Conservation (phyloP, 306 rosid species). For the Prunus dulcis region DNA sequence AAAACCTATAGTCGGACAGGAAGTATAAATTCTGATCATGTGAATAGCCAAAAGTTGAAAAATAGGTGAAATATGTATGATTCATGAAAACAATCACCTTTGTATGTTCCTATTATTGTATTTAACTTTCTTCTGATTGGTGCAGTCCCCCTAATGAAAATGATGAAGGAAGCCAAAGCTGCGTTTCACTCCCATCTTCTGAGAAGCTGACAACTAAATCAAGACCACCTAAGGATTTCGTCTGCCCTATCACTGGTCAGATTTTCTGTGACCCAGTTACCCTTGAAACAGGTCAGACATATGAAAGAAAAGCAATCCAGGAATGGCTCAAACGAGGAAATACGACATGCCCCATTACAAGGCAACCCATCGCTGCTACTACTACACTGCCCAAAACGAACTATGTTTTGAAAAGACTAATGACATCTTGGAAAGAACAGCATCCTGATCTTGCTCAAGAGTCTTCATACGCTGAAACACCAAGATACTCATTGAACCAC, state of each 20-base stretch:
- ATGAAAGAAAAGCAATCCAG: slow-evolving; percentile 87
- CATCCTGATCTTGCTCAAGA: slow-evolving; percentile 77
- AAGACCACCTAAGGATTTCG: slow-evolving; percentile 86
- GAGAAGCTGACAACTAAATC: slow-evolving; percentile 40
- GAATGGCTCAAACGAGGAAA: slow-evolving; percentile 95
- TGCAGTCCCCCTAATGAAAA: slow-evolving; percentile 57
- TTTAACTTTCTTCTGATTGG: slow-evolving; percentile 24
- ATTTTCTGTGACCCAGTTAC: slow-evolving; percentile 86
- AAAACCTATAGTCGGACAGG: slow-evolving; percentile 28
- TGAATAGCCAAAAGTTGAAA: slow-evolving; percentile 34
- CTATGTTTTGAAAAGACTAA: slow-evolving; percentile 88
- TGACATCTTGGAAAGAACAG: slow-evolving; percentile 85
- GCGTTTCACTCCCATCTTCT: slow-evolving; percentile 40
- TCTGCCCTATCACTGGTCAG: slow-evolving; percentile 88
- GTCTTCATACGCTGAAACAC: slow-evolving; percentile 49
- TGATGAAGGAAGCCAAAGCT: slow-evolving; percentile 61
- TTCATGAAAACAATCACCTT: background rate
- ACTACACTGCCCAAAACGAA: slow-evolving; percentile 71
- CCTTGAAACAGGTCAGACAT: slow-evolving; percentile 96
- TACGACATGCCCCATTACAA: slow-evolving; percentile 81
- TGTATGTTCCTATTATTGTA: background rate
- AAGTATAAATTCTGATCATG: slow-evolving; percentile 40
- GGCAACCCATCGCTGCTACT: slow-evolving; percentile 69
- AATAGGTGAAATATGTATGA: slow-evolving; percentile 45
- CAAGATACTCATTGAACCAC: slow-evolving; percentile 41